Evolutionary conservation across 345 rosid species (phyloP).

Genomic region (Gossypium australe): DNA sequence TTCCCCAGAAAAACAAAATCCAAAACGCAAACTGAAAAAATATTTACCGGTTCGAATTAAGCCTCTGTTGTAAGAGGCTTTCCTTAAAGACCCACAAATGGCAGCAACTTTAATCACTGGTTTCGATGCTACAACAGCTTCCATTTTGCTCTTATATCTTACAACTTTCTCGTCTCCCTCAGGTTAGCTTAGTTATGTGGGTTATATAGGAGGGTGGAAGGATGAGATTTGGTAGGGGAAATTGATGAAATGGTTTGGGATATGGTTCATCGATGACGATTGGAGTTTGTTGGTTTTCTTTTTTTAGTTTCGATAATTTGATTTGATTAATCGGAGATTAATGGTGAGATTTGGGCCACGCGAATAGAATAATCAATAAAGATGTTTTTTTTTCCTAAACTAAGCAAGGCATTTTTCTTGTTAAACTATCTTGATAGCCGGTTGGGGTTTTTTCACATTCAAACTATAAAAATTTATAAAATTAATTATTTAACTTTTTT

Average conservation of each 20-base stretch:
- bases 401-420: too few relatives aligned
- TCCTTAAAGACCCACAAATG: slow-evolving; percentile 3
- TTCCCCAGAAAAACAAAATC: background rate
- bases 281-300: background rate
- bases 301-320: background rate
- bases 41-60: background rate
- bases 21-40: background rate
- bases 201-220: background rate
- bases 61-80: background rate
- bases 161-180: background rate
- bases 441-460: too few relatives aligned
- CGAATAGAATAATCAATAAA: background rate
- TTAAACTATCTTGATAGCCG: too few relatives aligned
- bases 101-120: background rate
- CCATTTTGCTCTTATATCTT: background rate
- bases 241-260: background rate
- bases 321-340: background rate
- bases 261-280: background rate
- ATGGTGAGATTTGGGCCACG: background rate
- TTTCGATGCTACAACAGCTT: background rate
- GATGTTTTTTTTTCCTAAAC: background rate
- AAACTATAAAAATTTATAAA: too few relatives aligned
- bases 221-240: background rate
- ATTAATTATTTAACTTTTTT: too few relatives aligned
- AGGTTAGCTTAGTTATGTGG: background rate